Conservation (phyloP, 2,329 filamentous ascomycete species). For the Neurospora crassa region DNA sequence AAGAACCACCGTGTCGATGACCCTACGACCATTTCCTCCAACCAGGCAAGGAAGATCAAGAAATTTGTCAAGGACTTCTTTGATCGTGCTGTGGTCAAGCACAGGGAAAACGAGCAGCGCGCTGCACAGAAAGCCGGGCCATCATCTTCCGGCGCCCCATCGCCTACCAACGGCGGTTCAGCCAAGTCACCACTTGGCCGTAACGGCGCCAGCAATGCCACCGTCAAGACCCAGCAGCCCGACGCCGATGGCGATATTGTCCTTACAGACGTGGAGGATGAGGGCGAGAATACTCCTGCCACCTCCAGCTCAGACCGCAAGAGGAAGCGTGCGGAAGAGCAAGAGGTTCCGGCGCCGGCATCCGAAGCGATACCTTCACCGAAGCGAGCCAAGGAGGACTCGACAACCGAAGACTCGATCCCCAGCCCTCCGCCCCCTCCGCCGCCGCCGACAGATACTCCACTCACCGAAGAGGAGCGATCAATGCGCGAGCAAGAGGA, state of each 20-base stretch:
- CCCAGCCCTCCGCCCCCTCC: constrained; percentile 38
- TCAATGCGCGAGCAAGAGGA: constrained; percentile 41
- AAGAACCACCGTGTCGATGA: constrained; percentile 81
- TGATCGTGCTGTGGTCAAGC: constrained; percentile 75
- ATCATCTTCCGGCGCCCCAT: constrained; percentile 3
- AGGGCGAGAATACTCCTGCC: constrained; percentile 31
- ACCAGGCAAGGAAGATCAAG: constrained; percentile 75
- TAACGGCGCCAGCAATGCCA: constrained; percentile 1
- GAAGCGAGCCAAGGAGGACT: constrained; percentile 35
- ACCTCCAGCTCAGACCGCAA: constrained; percentile 55
- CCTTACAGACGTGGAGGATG: constrained; percentile 37
- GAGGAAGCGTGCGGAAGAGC: constrained; percentile 40
- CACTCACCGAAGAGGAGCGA: constrained; percentile 32
- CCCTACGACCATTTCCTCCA: constrained; percentile 62
- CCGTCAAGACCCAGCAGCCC: constrained; percentile 23
- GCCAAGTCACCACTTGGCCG: background rate
- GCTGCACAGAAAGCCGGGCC: constrained; percentile 34
- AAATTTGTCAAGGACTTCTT: constrained; percentile 77
- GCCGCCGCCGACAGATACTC: constrained; percentile 25
- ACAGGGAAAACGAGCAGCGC: constrained; percentile 55
- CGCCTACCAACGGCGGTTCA: constrained; percentile 7
- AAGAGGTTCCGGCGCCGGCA: background rate
- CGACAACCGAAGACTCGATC: constrained; percentile 20
- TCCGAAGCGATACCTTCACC: background rate
- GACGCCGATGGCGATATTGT: constrained; percentile 18